Base-by-base conservation (phyloP, 192 early-diverging fungal genomes). In the Podila clonocystis region DNA sequence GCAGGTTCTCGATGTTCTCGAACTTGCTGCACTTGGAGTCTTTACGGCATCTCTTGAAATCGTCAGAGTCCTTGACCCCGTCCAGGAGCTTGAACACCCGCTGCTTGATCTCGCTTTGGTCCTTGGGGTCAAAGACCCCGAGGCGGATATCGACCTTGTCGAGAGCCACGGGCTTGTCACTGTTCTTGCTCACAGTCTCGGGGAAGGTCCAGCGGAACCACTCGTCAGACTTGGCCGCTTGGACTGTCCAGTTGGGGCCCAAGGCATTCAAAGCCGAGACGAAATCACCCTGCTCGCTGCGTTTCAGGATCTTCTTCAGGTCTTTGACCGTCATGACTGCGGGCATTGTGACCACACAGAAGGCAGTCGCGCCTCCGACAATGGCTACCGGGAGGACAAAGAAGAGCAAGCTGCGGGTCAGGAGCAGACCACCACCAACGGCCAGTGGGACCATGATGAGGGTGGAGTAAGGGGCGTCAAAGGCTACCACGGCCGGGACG, bases 161-260 rank as follows among this genome's bases (percentile, higher is more conserved):
- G 0, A 69, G 31, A 1, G 59, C 55, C 2, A 6, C 52, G 9
- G 22, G 20, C 0, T 55, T 55, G 52, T 55, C 24, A 26, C 22
- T 17, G 8, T 20, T 55, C 24, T 55, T 55, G 4, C n/a, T 59
- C 24, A 36, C 22, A 49, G 67, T 59, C 7, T 38, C 20, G 6
- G 77, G 77, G 28, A 73, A 80, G 45, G 26, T 41, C 77, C 77
- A 80, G 4, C 50, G 66, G 67, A 80, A 80, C 77, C 77, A 80
- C 67, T 80, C 77, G 13, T 73, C 55, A 1, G 70, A 31, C 6
- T 31, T 50, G 11, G 77, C 58, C 3, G 57, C 26, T 55, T 80
- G 70, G 24, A 80, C 49, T 50, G 72, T 62, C 77, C 77, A 80
- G 3, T 69, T 67, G 6, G 65, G 50, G n/a, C 77, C 77, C 31